phyloP scores from a whole-genome alignment of 768 basidiomycete genomes.

The Tremella mesenterica region DNA sequence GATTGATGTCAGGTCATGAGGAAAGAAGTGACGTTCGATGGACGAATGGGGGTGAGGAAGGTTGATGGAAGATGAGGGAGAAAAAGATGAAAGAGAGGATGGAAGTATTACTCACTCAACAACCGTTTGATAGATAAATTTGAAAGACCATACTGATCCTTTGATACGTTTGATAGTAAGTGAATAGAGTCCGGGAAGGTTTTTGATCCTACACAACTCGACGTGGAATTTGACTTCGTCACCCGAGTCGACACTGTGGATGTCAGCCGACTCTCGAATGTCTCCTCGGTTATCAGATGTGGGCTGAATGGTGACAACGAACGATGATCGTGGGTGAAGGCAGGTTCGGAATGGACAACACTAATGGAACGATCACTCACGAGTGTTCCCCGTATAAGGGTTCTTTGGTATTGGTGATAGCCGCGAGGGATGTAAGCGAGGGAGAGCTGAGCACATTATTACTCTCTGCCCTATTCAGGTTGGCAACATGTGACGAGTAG shows the following conservation, averaged over 20 bases:
- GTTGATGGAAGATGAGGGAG: too few species aligned
- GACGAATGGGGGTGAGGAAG: too few species aligned
- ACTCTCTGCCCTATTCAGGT: constrained; percentile 18
- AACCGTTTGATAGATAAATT: constrained; percentile 44
- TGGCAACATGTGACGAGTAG: constrained; percentile 48
- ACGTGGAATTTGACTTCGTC: constrained; percentile 96
- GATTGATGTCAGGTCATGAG: too few species aligned
- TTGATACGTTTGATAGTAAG: constrained; percentile 86
- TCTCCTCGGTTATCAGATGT: too few species aligned
- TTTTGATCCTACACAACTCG: constrained; percentile 81
- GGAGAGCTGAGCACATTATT: constrained; percentile 17
- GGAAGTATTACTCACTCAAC: constrained; percentile 34
- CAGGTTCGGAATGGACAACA: background rate
- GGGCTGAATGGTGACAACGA: too few species aligned
- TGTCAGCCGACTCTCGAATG: too few species aligned
- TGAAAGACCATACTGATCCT: constrained; percentile 77
- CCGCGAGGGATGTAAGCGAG: constrained; percentile 24
- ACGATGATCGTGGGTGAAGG: too few species aligned
- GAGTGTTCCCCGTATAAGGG: constrained; percentile 62
- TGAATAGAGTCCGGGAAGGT: constrained; percentile 81
- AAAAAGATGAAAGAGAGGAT: background rate
- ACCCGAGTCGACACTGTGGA: constrained; percentile 63
- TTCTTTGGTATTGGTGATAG: constrained; percentile 37
- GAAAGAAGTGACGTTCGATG: background rate
- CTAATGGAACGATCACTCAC: constrained; percentile 13